Percentiles rank a stretch among this genome's conserved stretches.
These are phyloP conservation scores for Calonectria naviculata DNA, from an alignment of 2,329 filamentous ascomycete genomes.

Conservation along the genomic window DNA sequence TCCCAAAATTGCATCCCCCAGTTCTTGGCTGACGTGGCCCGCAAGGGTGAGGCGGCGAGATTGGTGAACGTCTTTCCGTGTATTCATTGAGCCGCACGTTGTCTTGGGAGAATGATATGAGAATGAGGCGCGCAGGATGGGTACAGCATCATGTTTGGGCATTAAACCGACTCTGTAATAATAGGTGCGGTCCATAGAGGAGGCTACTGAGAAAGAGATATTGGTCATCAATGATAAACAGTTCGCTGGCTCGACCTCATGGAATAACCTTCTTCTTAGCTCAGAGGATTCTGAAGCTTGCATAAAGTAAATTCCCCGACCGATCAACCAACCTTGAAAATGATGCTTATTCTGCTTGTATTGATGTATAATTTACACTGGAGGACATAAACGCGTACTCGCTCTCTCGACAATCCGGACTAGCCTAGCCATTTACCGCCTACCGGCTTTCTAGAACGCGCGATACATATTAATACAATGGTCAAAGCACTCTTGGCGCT, in stretches of 20 bases:
- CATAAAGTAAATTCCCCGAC: neutral
- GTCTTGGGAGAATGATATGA: neutral
- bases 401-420: no score
- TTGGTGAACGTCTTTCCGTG: neutral
- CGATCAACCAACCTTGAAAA: neutral
- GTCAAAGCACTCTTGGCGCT: neutral
- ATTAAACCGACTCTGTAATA: neutral
- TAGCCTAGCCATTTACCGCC: no score
- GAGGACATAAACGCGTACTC: no score
- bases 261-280: neutral
- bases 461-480: neutral
- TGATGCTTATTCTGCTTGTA: neutral
- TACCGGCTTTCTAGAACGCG: neutral
- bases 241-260: neutral
- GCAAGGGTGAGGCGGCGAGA: neutral
- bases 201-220: no score
- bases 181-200: neutral
- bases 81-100: neutral
- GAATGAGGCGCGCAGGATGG: neutral
- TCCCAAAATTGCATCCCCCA: neutral
- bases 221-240: neutral
- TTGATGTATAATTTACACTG: neutral
- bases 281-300: neutral
- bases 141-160: neutral
- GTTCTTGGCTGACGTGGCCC: constrained; percentile 15